Conservation (phyloP, 2,329 filamentous ascomycete species). For the Cladosporium sp. region DNA sequence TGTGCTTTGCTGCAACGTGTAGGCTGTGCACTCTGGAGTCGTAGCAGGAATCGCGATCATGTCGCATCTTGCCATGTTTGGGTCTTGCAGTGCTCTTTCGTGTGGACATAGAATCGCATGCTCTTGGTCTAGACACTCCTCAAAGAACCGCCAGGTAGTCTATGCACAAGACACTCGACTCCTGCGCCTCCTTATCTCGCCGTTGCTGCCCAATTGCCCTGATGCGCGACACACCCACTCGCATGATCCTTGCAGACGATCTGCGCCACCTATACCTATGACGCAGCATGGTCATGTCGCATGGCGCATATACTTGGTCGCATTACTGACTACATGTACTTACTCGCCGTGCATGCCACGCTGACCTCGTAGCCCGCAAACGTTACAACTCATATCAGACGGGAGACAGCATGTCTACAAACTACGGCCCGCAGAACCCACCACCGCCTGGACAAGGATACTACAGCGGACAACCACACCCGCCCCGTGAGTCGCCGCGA, state of each 20-base stretch:
- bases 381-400: not conserved
- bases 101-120: not conserved
- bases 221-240: conserved; percentile 14
- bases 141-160: not conserved
- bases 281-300: conserved; percentile 4
- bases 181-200: not conserved
- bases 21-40: not conserved
- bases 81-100: not conserved
- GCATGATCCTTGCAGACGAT: conserved; percentile 9
- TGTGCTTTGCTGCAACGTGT: conserved; percentile 3
- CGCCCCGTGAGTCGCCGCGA: not conserved
- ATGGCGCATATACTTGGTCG: conserved; percentile 4
- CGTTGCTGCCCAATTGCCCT: conserved; percentile 9
- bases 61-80: not conserved
- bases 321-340: not conserved
- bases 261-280: conserved; percentile 14
- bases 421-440: conserved; percentile 6
- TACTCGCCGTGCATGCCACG: not conserved
- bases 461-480: conserved; percentile 8
- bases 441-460: conserved; percentile 14
- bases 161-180: not conserved
- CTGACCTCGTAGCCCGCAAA: not conserved
- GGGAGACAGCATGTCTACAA: conserved; percentile 1
- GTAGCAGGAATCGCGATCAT: not conserved
- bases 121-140: not conserved